Evolutionary conservation across 2,329 filamentous ascomycete species (phyloP).

Genomic region (Ophiostoma pallidulum): DNA sequence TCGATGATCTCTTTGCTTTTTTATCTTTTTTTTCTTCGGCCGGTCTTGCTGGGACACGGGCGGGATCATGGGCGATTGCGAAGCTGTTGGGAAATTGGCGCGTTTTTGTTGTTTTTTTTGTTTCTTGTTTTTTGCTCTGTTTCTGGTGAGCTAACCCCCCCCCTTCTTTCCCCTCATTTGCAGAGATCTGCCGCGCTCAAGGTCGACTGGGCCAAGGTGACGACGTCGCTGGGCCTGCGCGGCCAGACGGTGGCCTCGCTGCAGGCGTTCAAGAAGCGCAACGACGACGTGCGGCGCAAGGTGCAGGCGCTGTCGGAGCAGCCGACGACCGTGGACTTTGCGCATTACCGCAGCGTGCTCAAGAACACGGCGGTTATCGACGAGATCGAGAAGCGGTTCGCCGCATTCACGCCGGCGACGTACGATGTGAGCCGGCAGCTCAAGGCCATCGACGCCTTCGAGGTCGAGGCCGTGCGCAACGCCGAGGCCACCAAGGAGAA

Average conservation of each 20-base stretch:
- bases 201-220: constrained; percentile 97
- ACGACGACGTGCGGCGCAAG: constrained; percentile 96
- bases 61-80: too few relatives aligned
- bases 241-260: constrained; percentile 88
- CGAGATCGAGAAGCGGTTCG: constrained; percentile 96
- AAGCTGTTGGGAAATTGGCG: too few relatives aligned
- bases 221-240: constrained; percentile 87
- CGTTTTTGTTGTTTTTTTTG: too few relatives aligned
- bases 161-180: constrained; percentile 11
- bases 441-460: constrained; percentile 97
- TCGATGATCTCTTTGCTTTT: neutral
- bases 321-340: constrained; percentile 82
- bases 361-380: constrained; percentile 95
- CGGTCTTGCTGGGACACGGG: too few relatives aligned
- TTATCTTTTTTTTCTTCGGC: neutral
- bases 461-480: constrained; percentile 93
- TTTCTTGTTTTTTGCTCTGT: neutral
- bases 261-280: constrained; percentile 98
- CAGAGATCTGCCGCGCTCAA: constrained; percentile 97
- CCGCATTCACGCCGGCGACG: constrained; percentile 78
- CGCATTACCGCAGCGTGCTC: constrained; percentile 79
- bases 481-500: constrained; percentile 93
- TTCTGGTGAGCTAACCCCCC: constrained; percentile 44
- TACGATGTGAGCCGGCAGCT: constrained; percentile 92
- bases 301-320: constrained; percentile 75